Evolutionary conservation across 129 eudicot species (phyloP).

Genomic region (Pulicaria dysenterica): DNA sequence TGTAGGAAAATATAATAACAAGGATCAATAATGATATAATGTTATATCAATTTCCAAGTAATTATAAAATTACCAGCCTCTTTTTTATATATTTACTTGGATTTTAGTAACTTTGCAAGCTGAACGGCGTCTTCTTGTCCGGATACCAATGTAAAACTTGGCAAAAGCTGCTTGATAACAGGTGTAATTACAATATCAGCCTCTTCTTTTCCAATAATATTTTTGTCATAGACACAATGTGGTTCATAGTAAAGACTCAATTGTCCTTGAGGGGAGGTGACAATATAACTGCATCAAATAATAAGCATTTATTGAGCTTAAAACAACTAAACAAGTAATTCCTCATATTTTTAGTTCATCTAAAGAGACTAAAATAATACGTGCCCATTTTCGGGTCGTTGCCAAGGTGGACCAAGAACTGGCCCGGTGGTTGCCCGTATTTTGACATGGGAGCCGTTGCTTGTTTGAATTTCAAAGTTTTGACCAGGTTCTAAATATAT

Average conservation of each 20-base stretch:
- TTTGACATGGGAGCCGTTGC: constrained; percentile 53
- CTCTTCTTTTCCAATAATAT: constrained; percentile 51
- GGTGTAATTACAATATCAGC: constrained; percentile 96
- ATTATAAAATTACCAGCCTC: neutral
- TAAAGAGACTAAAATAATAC: neutral
- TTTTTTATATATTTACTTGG: constrained; percentile 54
- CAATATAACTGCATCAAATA: constrained; percentile 58
- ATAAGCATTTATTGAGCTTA: neutral
- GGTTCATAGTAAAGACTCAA: constrained; percentile 85
- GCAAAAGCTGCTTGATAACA: constrained; percentile 81
- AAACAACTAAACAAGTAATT: neutral
- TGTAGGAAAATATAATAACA: constrained; percentile 18
- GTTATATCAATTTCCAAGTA: neutral
- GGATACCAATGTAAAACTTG: constrained; percentile 76
- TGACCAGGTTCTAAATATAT: constrained; percentile 87
- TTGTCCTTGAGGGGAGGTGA: constrained; percentile 64
- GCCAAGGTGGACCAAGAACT: constrained; percentile 98
- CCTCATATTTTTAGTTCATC: neutral
- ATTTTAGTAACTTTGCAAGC: constrained; percentile 69
- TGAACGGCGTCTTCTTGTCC: constrained; percentile 97
- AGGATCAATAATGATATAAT: neutral
- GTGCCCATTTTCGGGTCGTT: constrained; percentile 99
- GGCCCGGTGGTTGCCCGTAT: constrained; percentile 89
- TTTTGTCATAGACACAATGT: constrained; percentile 77
- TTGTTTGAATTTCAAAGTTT: constrained; percentile 57